Conservation (phyloP, 306 rosid species). For the Macrotyloma uniflorum region DNA sequence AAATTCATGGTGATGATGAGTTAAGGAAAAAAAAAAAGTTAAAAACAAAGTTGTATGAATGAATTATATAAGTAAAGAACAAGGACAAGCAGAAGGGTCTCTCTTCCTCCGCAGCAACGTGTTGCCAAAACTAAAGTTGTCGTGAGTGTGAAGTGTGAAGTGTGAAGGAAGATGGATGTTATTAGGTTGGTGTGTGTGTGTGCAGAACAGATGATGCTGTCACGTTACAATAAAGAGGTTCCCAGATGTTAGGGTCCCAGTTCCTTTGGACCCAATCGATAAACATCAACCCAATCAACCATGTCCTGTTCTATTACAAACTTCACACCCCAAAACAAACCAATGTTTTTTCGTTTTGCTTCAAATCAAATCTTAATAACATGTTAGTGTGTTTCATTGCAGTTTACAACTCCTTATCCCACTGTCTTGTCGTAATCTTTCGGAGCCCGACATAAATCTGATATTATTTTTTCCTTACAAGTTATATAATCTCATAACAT, state of each 20-base stretch:
- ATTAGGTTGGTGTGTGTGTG: constrained; percentile 7
- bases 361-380: background rate
- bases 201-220: background rate
- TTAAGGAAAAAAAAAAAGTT: background rate
- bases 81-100: background rate
- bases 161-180: constrained; percentile 1
- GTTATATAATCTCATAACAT: too few species aligned
- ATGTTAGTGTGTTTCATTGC: background rate
- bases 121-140: background rate
- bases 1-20: background rate
- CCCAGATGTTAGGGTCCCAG: constrained; percentile 23
- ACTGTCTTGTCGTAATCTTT: background rate
- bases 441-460: background rate
- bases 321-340: background rate
- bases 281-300: background rate
- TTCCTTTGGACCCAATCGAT: background rate
- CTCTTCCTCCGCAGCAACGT: background rate
- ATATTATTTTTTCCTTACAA: background rate
- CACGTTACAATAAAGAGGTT: background rate
- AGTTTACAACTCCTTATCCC: background rate
- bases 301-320: background rate
- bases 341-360: background rate
- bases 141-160: background rate
- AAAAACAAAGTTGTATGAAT: background rate
- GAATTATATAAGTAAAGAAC: background rate